Conservation (phyloP, 2,329 filamentous ascomycete genomes). For the Diaporthe eres region DNA sequence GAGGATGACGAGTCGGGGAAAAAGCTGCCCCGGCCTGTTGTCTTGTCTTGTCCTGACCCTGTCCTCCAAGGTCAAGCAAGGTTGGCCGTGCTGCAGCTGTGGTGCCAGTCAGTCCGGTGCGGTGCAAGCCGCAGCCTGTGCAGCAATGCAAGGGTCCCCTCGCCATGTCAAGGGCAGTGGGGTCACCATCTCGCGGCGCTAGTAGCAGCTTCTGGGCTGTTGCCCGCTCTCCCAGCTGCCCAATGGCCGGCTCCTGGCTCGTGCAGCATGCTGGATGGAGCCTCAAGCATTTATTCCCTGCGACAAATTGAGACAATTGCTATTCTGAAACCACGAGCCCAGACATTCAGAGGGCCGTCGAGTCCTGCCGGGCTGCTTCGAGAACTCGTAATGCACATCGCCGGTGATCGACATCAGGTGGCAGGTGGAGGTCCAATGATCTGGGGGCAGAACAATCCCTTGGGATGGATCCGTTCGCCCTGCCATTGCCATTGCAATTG, state of each 20-base stretch:
- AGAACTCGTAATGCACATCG: not conserved
- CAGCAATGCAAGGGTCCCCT: not conserved
- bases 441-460: not conserved
- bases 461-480: not conserved
- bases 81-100: not conserved
- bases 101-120: not conserved
- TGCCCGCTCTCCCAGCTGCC: not conserved
- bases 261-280: conserved; percentile 30
- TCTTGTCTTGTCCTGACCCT: conserved; percentile 8
- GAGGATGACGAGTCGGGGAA: conserved; percentile 27
- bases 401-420: not conserved
- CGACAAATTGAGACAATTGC: conserved; percentile 25
- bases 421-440: not conserved
- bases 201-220: conserved; percentile 17
- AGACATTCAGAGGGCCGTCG: conserved; percentile 7
- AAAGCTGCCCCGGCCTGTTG: conserved; percentile 19
- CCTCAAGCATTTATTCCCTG: conserved; percentile 1
- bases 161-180: conserved; percentile 20
- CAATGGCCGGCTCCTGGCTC: conserved; percentile 29
- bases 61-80: not conserved
- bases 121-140: not conserved
- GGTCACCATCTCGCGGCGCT: not conserved
- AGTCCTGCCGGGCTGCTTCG: conserved; percentile 11
- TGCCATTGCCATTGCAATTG: not conserved
- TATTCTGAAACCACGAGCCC: conserved; percentile 23